Evolutionary conservation across 805 yeast species (phyloP).

Genomic region (Hanseniaspora lachancei): DNA sequence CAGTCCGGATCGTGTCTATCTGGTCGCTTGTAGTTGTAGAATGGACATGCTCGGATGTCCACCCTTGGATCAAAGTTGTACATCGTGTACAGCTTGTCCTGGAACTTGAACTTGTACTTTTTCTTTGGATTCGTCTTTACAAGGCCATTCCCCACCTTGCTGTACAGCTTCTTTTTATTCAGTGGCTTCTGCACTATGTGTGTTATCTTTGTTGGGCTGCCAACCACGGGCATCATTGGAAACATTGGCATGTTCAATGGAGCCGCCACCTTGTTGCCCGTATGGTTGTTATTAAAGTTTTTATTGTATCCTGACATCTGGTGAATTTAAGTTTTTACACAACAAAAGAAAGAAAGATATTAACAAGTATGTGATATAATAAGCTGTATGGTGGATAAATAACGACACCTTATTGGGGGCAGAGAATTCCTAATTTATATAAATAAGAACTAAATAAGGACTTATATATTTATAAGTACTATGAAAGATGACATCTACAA

Average conservation of each 20-base stretch:
- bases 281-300: not conserved
- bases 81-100: slow-evolving; percentile 8
- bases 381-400: too few relatives aligned
- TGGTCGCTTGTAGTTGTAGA: slow-evolving; percentile 8
- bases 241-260: not conserved
- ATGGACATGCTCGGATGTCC: slow-evolving; percentile 7
- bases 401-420: too few relatives aligned
- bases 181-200: slow-evolving; percentile 6
- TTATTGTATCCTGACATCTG: not conserved
- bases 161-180: not conserved
- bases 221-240: slow-evolving; percentile 1
- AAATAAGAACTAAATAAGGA: too few relatives aligned
- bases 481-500: too few relatives aligned
- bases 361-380: too few relatives aligned
- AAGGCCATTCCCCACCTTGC: not conserved
- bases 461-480: too few relatives aligned
- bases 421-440: too few relatives aligned
- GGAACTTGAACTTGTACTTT: slow-evolving; percentile 11
- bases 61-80: slow-evolving; percentile 11
- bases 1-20: slow-evolving; percentile 7
- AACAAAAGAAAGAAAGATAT: not conserved
- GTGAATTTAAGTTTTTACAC: not conserved
- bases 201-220: not conserved
- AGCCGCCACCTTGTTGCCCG: not conserved
- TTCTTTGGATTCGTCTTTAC: not conserved